Evolutionary conservation across 1,284 basidiomycete species (phyloP).

Genomic region (Crepidotus sp.): DNA sequence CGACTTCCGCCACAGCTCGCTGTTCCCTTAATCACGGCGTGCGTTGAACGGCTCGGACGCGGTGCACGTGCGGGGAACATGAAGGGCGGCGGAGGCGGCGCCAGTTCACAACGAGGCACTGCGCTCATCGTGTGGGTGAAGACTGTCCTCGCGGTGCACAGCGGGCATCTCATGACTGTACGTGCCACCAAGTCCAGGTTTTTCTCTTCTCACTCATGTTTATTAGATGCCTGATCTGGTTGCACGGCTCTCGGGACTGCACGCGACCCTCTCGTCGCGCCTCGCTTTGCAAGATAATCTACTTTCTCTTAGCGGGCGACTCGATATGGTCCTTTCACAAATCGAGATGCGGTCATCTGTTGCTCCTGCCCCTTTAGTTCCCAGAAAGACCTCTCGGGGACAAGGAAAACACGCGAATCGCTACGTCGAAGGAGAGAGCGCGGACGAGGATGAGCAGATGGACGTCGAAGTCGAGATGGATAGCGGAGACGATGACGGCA

Average conservation of each 20-base stretch:
- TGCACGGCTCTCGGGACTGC: constrained; percentile 73
- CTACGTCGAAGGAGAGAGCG: constrained; percentile 76
- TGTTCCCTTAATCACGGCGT: constrained; percentile 80
- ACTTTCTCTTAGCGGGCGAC: constrained; percentile 77
- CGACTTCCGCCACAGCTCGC: constrained; percentile 86
- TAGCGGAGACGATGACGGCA: constrained; percentile 56
- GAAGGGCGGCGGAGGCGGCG: constrained; percentile 74
- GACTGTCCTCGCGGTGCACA: constrained; percentile 80
- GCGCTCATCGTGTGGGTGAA: constrained; percentile 86
- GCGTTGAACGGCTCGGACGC: constrained; percentile 82
- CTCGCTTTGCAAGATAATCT: constrained; percentile 81
- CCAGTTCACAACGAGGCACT: constrained; percentile 80
- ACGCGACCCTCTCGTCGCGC: constrained; percentile 75
- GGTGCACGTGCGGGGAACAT: constrained; percentile 65
- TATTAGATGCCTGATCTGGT: constrained; percentile 78
- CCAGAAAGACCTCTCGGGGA: constrained; percentile 32
- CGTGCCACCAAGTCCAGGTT: constrained; percentile 24
- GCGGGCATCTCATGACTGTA: constrained; percentile 92
- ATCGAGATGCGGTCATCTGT: constrained; percentile 75
- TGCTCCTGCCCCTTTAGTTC: constrained; percentile 46
- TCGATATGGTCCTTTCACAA: constrained; percentile 91
- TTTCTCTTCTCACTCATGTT: constrained; percentile 8
- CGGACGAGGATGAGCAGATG: constrained; percentile 56
- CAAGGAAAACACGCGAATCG: constrained; percentile 33
- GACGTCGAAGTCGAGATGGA: constrained; percentile 60